Percentiles rank a stretch among this genome's conserved stretches.
phyloP scores from a whole-genome alignment of 2,329 filamentous ascomycete species.

The Aspergillus spinulosporus region DNA sequence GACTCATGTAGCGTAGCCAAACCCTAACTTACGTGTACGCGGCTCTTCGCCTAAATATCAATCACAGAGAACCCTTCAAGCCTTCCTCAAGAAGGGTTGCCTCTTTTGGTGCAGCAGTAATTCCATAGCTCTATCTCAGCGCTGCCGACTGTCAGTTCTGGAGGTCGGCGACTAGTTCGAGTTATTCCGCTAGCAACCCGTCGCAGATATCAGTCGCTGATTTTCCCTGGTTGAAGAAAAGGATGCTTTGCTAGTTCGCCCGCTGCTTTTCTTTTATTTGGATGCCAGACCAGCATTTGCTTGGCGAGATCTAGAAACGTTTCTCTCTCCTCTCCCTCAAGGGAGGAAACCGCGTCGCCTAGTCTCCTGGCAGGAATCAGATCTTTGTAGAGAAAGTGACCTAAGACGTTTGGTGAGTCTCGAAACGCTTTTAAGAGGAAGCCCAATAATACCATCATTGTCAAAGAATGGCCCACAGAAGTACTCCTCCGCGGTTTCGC shows the following conservation, averaged over 20 bases:
- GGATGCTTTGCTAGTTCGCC: slow-evolving; percentile 31
- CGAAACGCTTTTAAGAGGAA: slow-evolving; percentile 20
- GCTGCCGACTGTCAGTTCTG: too few relatives aligned
- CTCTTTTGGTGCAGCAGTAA: too few relatives aligned
- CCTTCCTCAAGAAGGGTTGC: too few relatives aligned
- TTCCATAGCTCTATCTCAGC: too few relatives aligned
- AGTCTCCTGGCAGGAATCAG: slow-evolving; percentile 36
- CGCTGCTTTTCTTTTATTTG: slow-evolving; percentile 30
- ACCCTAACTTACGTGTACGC: too few relatives aligned
- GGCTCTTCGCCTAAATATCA: too few relatives aligned
- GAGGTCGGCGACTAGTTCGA: too few relatives aligned
- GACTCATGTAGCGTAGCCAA: too few relatives aligned
- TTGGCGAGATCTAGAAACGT: slow-evolving; percentile 33
- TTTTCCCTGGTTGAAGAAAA: slow-evolving; percentile 33
- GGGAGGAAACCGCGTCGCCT: slow-evolving; percentile 29
- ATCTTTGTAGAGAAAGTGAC: slow-evolving; percentile 35
- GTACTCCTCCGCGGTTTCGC: slow-evolving; percentile 36
- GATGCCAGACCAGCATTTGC: slow-evolving; percentile 36
- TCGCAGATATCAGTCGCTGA: neutral
- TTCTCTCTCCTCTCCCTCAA: slow-evolving; percentile 32
- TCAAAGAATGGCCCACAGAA: slow-evolving; percentile 42
- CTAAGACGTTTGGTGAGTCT: slow-evolving; percentile 29
- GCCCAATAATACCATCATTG: slow-evolving; percentile 27
- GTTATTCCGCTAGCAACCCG: too few relatives aligned
- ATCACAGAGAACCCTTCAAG: too few relatives aligned